phyloP scores from a whole-genome alignment of 495 filamentous ascomycete species.

The Neurospora sp. region DNA sequence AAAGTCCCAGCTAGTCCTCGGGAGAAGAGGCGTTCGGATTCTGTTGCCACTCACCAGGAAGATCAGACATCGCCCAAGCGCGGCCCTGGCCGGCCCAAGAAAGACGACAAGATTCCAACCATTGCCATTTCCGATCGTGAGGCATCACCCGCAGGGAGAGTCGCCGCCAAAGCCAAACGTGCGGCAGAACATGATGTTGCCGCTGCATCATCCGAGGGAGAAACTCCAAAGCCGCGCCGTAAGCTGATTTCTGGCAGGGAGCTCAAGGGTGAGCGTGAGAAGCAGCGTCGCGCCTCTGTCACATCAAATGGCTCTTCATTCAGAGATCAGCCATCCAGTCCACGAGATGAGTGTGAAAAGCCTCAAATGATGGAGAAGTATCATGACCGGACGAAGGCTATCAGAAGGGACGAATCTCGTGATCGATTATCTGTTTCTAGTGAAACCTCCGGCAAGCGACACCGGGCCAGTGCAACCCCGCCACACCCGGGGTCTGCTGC shows the following conservation, averaged over 20 bases:
- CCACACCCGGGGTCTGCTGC: constrained; percentile 46
- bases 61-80: constrained; percentile 37
- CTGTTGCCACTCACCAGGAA: constrained; percentile 26
- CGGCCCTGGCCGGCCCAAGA: constrained; percentile 37
- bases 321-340: constrained; percentile 28
- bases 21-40: constrained; percentile 31
- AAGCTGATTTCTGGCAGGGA: constrained; percentile 52
- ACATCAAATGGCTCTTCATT: constrained; percentile 37
- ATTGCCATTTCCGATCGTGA: constrained; percentile 44
- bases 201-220: constrained; percentile 40
- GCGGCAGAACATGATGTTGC: constrained; percentile 38
- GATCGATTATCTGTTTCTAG: constrained; percentile 38
- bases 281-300: constrained; percentile 38
- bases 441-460: constrained; percentile 50
- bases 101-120: constrained; percentile 36
- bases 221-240: constrained; percentile 44
- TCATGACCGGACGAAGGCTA: constrained; percentile 38
- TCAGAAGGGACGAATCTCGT: constrained; percentile 47
- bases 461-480: constrained; percentile 57
- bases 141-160: constrained; percentile 33
- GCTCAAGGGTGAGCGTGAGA: constrained; percentile 45
- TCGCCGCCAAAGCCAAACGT: constrained; percentile 31
- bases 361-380: constrained; percentile 34
- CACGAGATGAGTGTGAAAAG: constrained; percentile 33
- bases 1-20: constrained; percentile 32